Evolutionary conservation across 164 flowering plant species (phyloP), one percentile per base, ranked within the genome.

Genomic region (Sextonia rubra): DNA sequence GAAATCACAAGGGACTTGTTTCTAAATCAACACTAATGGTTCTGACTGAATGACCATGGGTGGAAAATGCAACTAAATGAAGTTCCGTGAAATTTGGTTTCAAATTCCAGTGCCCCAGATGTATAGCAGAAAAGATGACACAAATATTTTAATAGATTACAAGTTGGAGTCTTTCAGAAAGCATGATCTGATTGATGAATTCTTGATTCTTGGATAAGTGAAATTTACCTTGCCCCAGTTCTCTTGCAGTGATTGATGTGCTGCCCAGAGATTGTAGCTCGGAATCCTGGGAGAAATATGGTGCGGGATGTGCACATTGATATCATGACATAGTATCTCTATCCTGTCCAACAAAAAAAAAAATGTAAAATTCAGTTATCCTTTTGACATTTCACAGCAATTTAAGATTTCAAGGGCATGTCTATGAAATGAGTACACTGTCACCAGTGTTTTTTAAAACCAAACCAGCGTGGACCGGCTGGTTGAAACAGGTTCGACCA

Each of bases 261-360:
- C 97, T 27, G 88, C 86, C 37, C 83, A 85, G 69, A 92, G 81
- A 72, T 94, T 91, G 79, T 94, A 94, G 84, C 93, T 89, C 6
- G 99, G 98, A 77, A 94, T 94, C 74, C 91, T 86, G 23, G 98
- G 81, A 69, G 97, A 91, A 20, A 94, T 78, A 81, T 92, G 97
- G 73, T 91, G 99, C 1, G 97, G 98, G 22, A 92, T 84, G 79
- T 91, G 99, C 55, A 92, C 97, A 72, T 91, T 94, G 79, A 94
- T 94, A 69, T 91, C 85, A 75, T 94, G 99, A 65, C 82, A 79
- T n/a, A 82, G 84, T 48, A 77, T 82, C 77, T 82, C 84, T 56
- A 82, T 73, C 84, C 82, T 82, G 80, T 23, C n/a, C 61, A 20
- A 20, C 23, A 69, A 66, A 14, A 20, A 62, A 22, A 0, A 20